phyloP scores from a whole-genome alignment of 768 basidiomycete species.

The Strobilomyces dryophilus region DNA sequence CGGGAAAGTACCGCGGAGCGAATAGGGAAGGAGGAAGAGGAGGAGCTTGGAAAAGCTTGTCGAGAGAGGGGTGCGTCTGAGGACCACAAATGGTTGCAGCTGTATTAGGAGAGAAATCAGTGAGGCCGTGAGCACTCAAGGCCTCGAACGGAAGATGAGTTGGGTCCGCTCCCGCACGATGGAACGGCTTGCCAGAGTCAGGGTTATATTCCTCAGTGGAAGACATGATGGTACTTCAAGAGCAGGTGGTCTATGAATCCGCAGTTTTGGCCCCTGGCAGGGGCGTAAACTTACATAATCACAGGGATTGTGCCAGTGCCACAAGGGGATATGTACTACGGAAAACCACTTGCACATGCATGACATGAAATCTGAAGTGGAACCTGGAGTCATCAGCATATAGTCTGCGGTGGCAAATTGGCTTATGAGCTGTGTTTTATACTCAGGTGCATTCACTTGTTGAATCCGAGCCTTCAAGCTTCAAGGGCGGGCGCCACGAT shows the following conservation, averaged over 20 bases:
- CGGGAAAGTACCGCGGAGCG: conserved; percentile 34
- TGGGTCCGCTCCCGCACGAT: conserved; percentile 18
- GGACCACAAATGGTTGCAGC: conserved; percentile 11
- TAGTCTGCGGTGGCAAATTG: no score
- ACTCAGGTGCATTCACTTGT: no score
- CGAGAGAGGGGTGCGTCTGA: conserved; percentile 10
- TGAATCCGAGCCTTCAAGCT: no score
- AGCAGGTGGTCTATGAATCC: not conserved
- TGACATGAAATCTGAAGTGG: no score
- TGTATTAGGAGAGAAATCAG: conserved; percentile 17
- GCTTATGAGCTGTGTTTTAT: no score
- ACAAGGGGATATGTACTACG: no score
- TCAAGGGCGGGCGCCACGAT: no score
- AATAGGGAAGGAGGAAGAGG: conserved; percentile 27
- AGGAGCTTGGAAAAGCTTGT: conserved; percentile 21
- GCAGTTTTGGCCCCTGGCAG: not conserved
- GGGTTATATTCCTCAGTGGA: conserved; percentile 8
- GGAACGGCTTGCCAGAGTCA: conserved; percentile 9
- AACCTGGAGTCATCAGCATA: no score
- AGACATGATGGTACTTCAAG: conserved; percentile 9
- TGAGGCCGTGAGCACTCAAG: conserved; percentile 20
- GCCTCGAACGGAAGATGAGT: conserved; percentile 16
- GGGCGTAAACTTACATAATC: not conserved
- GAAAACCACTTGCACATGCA: no score
- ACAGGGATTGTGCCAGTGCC: no score